Conservation (phyloP, 2,329 filamentous ascomycete species). For the Colletotrichum sublineola region DNA sequence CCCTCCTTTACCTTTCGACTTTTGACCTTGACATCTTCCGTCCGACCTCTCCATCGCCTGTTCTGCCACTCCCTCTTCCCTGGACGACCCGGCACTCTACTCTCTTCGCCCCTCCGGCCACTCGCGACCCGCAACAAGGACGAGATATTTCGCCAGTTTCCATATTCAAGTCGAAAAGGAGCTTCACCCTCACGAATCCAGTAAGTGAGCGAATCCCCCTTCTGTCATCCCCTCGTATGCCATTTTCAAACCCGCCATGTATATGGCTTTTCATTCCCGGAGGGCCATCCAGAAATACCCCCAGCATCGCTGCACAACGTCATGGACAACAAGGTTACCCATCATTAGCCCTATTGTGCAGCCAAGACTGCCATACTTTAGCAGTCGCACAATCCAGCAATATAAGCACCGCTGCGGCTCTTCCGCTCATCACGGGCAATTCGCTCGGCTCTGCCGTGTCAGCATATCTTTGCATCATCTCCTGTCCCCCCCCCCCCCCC, state of each 20-base stretch:
- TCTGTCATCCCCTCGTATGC: neutral
- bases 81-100: neutral
- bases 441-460: neutral
- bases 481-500: neutral
- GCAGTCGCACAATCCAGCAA: neutral
- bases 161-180: neutral
- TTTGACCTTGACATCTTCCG: neutral
- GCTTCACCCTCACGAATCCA: neutral
- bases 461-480: slow-evolving; percentile 1
- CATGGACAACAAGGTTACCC: slow-evolving; percentile 4
- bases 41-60: neutral
- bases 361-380: neutral
- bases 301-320: slow-evolving; percentile 3
- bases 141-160: neutral
- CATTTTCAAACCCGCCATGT: neutral
- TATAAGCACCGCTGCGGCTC: neutral
- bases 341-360: neutral
- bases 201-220: neutral
- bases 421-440: neutral
- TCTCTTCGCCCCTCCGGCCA: neutral
- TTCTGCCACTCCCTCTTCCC: neutral
- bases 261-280: neutral
- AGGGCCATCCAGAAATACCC: neutral
- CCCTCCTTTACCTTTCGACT: neutral
- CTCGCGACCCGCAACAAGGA: neutral